Evolutionary conservation across 1,284 basidiomycete genomes (phyloP), one percentile per base, ranked within the genome.

Genomic region (Austropuccinia psidii): DNA sequence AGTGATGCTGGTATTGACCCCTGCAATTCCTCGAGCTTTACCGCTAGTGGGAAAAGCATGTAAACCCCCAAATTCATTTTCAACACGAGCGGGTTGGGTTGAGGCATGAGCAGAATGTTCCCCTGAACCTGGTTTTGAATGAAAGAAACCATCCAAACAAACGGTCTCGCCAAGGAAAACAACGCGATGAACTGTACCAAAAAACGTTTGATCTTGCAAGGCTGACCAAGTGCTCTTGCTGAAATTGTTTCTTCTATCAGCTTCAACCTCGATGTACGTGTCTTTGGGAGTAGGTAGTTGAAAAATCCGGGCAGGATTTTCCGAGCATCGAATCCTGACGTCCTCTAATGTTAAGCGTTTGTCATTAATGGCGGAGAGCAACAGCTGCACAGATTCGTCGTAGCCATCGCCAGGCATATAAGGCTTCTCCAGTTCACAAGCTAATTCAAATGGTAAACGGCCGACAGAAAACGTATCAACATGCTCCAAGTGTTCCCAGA

Each of bases 381-480:
- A 83, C 7, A 99, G 84, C 27, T 90, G 92, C 21, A 98, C 85
- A 0, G 90, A 86, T 82, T 99, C 95, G 78, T 91, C 88, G 52
- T 92, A 84, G 77, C 96, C 96, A 27, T 90, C 89, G 80, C 86
- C 85, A 0, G 90, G 83, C 6, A 89, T 88, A 24, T 86, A 85
- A 4, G 83, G 78, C 78, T 91, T 84, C 41, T 86, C 87, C 54
- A 89, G 84, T 77, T 90, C 88, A 24, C 82, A 80, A 2, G 90
- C 88, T 37, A 96, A 83, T 76, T 87, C 84, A 82, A 90, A 93
- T 4, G 96, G 95, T 37, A 89, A 84, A 39, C 85, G 85, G 57
- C 95, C 93, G 74, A 96, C 86, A 2, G 94, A 93, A 84, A 99
- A 94, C 58, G 88, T 88, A 79, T 99, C 96, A 77, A 99, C 89